Base-by-base conservation (phyloP, 2,329 filamentous ascomycete genomes). In the Penicillium sp. region DNA sequence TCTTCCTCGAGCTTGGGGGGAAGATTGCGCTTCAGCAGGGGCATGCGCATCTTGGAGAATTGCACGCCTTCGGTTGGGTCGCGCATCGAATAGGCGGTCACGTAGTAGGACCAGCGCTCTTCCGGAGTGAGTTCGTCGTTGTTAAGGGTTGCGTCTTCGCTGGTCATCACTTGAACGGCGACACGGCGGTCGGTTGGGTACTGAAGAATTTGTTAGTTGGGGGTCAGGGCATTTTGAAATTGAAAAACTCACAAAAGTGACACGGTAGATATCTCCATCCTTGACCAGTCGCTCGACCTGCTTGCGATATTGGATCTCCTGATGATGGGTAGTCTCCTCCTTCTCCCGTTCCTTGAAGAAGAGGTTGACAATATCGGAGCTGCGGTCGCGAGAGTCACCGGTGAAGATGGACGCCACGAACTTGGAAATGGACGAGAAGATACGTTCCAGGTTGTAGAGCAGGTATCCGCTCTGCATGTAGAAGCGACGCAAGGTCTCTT, bases 401-500 rank as follows among this genome's bases (percentile, higher is more conserved):
- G 87, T 92, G 69, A 92, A 89, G 72, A 96, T 92, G n/a, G 84
- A 84, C 18, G 92, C 82, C 24, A 89, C 91, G 56, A 92, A 88
- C 56, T 92, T 89, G 56, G 89, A 88, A 38, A 97, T 84, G 1
- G 88, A 88, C 69, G 86, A 87, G 51, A 97, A 84, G 31, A 97
- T 85, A 71, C 96, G 92, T 69, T 95, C 90, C 61, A 97, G 87
- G 5, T 90, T 92, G 78, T 97, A 99, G 38, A 97, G 78, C 67
- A 92, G 91, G 89, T 93, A 99, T 7, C 94, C 94, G 62, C 86
- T 89, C 69, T 89, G 87, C 56, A 97, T 82, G 72, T 97, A 99
- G 76, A 91, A 97, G 62, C 92, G 89, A 24, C 94, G 89, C 55
- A 99, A 81, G 6, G 92, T 89, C 68, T 97, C 92, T 73, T 97